phyloP scores from a whole-genome alignment of 805 yeast genomes.

The Pichia scutulata region DNA sequence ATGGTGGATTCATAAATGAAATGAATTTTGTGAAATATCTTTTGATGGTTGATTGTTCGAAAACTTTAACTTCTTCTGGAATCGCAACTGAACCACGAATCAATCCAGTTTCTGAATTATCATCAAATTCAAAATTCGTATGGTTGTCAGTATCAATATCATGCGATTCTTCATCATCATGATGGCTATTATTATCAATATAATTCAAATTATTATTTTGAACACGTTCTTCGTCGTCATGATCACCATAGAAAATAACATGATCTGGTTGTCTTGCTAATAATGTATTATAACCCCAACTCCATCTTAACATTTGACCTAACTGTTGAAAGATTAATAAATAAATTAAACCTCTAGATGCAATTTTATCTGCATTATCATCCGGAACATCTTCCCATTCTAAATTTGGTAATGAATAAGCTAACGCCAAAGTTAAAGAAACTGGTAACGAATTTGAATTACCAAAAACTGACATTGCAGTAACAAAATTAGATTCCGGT shows the following conservation, averaged over 20 bases:
- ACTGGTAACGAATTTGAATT: slow-evolving; percentile 94
- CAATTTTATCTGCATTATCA: slow-evolving; percentile 62
- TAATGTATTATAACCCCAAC: slow-evolving; percentile 76
- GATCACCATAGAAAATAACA: slow-evolving; percentile 20
- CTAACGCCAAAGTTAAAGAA: slow-evolving; percentile 72
- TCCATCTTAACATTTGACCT: slow-evolving; percentile 79
- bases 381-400: slow-evolving; percentile 67
- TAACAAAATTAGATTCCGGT: slow-evolving; percentile 81
- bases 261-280: slow-evolving; percentile 42
- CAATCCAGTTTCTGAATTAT: neutral
- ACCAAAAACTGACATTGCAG: slow-evolving; percentile 96
- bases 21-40: slow-evolving; percentile 10
- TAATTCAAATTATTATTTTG: no score
- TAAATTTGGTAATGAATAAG: slow-evolving; percentile 67
- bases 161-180: neutral
- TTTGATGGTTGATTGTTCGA: neutral
- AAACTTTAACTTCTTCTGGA: slow-evolving; percentile 2
- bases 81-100: neutral
- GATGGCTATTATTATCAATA: neutral
- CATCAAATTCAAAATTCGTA: slow-evolving; percentile 5
- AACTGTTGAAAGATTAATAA: slow-evolving; percentile 71
- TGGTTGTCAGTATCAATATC: neutral
- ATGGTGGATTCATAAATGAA: slow-evolving; percentile 65
- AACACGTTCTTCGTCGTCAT: slow-evolving; percentile 7
- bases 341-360: slow-evolving; percentile 71